phyloP scores from a whole-genome alignment of 495 filamentous ascomycete species.

The Lasiosphaeria miniovina region DNA sequence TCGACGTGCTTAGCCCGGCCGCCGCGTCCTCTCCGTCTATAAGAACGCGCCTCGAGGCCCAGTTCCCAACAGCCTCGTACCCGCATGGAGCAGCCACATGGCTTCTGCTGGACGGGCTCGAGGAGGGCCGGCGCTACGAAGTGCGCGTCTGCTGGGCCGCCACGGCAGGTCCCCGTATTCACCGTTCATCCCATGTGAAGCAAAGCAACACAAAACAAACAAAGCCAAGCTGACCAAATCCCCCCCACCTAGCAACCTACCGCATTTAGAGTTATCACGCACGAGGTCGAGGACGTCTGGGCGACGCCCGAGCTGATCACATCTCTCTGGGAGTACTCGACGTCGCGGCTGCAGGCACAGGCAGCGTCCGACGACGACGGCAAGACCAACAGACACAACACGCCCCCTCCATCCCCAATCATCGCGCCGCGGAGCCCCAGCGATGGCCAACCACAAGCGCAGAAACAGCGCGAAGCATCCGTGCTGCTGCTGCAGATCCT shows the following conservation, averaged over 20 bases:
- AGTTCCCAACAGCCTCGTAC: slow-evolving; percentile 56
- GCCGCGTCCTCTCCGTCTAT: slow-evolving; percentile 41
- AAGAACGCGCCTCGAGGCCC: slow-evolving; percentile 58
- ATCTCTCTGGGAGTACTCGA: slow-evolving; percentile 62
- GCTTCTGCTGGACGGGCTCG: slow-evolving; percentile 77
- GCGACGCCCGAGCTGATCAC: slow-evolving; percentile 59
- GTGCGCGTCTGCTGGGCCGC: slow-evolving; percentile 92
- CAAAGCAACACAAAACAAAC: background rate
- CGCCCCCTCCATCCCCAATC: background rate
- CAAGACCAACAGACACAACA: slow-evolving; percentile 7
- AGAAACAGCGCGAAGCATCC: slow-evolving; percentile 42
- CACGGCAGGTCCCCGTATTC: slow-evolving; percentile 53
- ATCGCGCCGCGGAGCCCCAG: background rate
- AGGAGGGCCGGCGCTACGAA: slow-evolving; percentile 77
- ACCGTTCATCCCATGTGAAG: background rate
- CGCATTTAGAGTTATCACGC: slow-evolving; percentile 64
- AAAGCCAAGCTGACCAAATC: slow-evolving; percentile 10
- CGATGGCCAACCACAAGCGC: background rate
- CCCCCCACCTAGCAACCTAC: slow-evolving; percentile 75
- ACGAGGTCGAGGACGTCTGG: slow-evolving; percentile 56
- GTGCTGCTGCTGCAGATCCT: slow-evolving; percentile 74
- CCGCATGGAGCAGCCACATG: slow-evolving; percentile 68
- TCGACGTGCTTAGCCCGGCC: slow-evolving; percentile 60
- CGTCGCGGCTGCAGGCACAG: slow-evolving; percentile 11
- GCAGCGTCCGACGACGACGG: background rate